A percentile compares a stretch with the other conserved stretches of the same genome.
Evolutionary conservation across 2,329 filamentous ascomycete species (phyloP).

Genomic region (Trichoderma gracile): DNA sequence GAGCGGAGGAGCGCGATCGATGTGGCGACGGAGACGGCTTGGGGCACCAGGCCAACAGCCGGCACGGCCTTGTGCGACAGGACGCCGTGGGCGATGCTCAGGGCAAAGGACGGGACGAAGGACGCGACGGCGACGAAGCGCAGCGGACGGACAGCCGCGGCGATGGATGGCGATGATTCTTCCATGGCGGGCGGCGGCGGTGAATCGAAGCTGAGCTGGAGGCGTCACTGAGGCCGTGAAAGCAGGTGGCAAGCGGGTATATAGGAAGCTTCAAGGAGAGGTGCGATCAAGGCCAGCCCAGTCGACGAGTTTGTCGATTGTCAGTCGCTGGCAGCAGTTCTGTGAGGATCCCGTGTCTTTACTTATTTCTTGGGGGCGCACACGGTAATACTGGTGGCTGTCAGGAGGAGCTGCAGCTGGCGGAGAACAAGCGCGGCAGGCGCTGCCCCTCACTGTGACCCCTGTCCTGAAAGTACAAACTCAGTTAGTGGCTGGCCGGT

Average conservation of each 20-base stretch:
- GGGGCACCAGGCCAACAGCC: constrained; percentile 44
- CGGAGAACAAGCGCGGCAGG: constrained; percentile 12
- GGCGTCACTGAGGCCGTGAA: not conserved
- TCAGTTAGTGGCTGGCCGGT: constrained; percentile 13
- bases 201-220: not conserved
- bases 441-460: not conserved
- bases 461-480: constrained; percentile 2
- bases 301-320: not conserved
- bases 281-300: not conserved
- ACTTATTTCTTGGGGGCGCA: not conserved
- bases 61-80: constrained; percentile 40
- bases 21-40: constrained; percentile 40
- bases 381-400: not conserved
- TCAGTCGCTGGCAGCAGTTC: not conserved
- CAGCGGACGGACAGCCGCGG: constrained; percentile 32
- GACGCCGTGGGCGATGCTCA: constrained; percentile 43
- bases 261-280: not conserved
- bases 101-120: constrained; percentile 44
- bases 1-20: constrained; percentile 32
- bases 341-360: not conserved
- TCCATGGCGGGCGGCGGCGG: constrained; percentile 1
- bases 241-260: not conserved
- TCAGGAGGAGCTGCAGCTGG: constrained; percentile 11
- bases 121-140: constrained; percentile 40
- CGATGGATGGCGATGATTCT: constrained; percentile 6